Conservation (phyloP, 2,329 filamentous ascomycete species). For the Cladosporium sp. region DNA sequence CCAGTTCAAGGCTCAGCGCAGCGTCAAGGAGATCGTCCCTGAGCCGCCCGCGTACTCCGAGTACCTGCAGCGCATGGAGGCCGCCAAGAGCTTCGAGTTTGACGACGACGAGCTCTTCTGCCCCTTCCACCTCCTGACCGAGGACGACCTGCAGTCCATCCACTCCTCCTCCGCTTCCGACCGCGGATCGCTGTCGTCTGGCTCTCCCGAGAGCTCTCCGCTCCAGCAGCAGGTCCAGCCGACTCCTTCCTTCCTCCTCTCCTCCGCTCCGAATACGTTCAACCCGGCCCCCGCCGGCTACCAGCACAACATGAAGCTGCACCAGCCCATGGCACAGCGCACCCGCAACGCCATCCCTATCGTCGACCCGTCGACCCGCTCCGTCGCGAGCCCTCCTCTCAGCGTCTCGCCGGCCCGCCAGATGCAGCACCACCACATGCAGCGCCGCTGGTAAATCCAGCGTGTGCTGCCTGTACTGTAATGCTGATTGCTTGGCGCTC, state of each 20-base stretch:
- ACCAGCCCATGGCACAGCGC: conserved; percentile 84
- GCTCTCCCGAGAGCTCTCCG: conserved; percentile 85
- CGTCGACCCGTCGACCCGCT: conserved; percentile 88
- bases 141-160: conserved; percentile 87
- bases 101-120: conserved; percentile 97
- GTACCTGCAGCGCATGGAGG: conserved; percentile 85
- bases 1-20: conserved; percentile 71
- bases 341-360: conserved; percentile 95
- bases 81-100: conserved; percentile 86
- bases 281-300: conserved; percentile 51
- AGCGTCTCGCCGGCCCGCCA: conserved; percentile 57
- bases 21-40: conserved; percentile 70
- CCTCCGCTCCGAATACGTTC: conserved; percentile 44
- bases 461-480: conserved; percentile 12
- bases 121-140: conserved; percentile 76
- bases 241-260: conserved; percentile 67
- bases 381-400: conserved; percentile 82
- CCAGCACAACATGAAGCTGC: conserved; percentile 69
- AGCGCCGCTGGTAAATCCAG: conserved; percentile 41
- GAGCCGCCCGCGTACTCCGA: conserved; percentile 69
- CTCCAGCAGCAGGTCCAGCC: conserved; percentile 74
- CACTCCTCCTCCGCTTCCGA: conserved; percentile 77
- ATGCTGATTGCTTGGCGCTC: conserved; percentile 13
- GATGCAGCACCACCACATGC: conserved; percentile 52
- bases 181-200: conserved; percentile 88